Percentiles rank a stretch among this genome's conserved stretches.
Evolutionary conservation across 176 grass and related monocot genomes (phyloP).

Genomic region (Raddia guianensis): DNA sequence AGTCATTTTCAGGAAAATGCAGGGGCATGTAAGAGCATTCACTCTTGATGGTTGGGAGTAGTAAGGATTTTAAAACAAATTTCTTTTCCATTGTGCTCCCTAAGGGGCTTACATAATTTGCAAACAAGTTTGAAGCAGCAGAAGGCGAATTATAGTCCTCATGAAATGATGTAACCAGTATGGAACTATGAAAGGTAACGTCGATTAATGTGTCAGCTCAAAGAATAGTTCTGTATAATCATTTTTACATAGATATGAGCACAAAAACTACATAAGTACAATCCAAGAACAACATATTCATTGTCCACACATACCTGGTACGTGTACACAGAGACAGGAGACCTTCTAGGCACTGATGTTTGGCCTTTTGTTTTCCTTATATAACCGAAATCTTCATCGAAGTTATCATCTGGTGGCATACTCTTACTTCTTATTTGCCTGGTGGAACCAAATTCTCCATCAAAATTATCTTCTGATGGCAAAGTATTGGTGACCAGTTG

Average conservation of each 20-base stretch:
- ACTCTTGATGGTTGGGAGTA: conserved; percentile 1
- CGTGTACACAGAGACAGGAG: conserved; percentile 71
- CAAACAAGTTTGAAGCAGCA: not conserved
- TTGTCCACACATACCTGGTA: conserved; percentile 57
- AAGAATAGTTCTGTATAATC: not conserved
- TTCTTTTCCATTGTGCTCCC: not conserved
- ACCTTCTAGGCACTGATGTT: conserved; percentile 50
- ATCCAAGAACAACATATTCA: conserved; percentile 23
- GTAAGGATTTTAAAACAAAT: not conserved
- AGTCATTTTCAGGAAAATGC: conserved; percentile 8
- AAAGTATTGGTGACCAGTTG: conserved; percentile 29
- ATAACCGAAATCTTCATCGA: conserved; percentile 44
- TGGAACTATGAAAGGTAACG: conserved; percentile 22
- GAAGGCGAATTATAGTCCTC: conserved; percentile 10
- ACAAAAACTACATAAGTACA: conserved; percentile 26
- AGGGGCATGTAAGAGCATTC: not conserved
- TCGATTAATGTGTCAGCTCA: not conserved
- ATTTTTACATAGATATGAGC: not conserved
- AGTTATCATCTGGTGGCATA: conserved; percentile 40
- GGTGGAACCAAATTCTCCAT: conserved; percentile 43
- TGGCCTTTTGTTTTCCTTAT: conserved; percentile 54
- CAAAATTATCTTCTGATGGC: conserved; percentile 37
- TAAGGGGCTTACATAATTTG: not conserved
- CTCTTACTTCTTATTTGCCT: conserved; percentile 49
- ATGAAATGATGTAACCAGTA: conserved; percentile 1